phyloP scores from a whole-genome alignment of 805 yeast genomes.

The Metschnikowia sp. region DNA sequence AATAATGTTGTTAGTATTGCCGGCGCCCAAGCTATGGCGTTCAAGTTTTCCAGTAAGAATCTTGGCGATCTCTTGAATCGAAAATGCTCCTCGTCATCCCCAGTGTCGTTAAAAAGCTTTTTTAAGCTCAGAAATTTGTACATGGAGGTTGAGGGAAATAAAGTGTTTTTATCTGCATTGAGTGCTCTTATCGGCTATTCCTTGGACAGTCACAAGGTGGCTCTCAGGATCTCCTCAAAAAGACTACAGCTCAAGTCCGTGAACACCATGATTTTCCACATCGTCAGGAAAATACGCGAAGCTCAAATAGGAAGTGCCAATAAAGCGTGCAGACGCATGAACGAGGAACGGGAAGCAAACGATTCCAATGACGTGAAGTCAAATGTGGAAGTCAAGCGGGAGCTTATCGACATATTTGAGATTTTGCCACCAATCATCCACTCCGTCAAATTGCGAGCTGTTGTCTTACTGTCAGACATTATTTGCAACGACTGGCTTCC shows the following conservation, averaged over 20 bases:
- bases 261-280: slow-evolving; percentile 35
- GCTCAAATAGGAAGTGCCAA: slow-evolving; percentile 25
- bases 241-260: slow-evolving; percentile 30
- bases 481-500: slow-evolving; percentile 42
- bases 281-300: slow-evolving; percentile 32
- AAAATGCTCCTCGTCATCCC: neutral
- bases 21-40: slow-evolving; percentile 22
- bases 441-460: slow-evolving; percentile 25
- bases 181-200: slow-evolving; percentile 26
- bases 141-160: slow-evolving; percentile 31
- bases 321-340: slow-evolving; percentile 21
- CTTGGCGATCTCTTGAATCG: slow-evolving; percentile 13
- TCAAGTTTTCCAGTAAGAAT: slow-evolving; percentile 27
- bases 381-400: neutral
- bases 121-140: slow-evolving; percentile 31
- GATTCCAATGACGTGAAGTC: neutral
- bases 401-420: slow-evolving; percentile 26
- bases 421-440: slow-evolving; percentile 28
- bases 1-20: slow-evolving; percentile 26
- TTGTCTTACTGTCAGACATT: slow-evolving; percentile 30
- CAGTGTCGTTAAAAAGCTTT: slow-evolving; percentile 19
- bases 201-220: slow-evolving; percentile 19
- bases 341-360: neutral
- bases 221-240: slow-evolving; percentile 25
- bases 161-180: slow-evolving; percentile 24